Evolutionary conservation across 2,329 filamentous ascomycete species (phyloP).

Genomic region (Talaromyces sp.): DNA sequence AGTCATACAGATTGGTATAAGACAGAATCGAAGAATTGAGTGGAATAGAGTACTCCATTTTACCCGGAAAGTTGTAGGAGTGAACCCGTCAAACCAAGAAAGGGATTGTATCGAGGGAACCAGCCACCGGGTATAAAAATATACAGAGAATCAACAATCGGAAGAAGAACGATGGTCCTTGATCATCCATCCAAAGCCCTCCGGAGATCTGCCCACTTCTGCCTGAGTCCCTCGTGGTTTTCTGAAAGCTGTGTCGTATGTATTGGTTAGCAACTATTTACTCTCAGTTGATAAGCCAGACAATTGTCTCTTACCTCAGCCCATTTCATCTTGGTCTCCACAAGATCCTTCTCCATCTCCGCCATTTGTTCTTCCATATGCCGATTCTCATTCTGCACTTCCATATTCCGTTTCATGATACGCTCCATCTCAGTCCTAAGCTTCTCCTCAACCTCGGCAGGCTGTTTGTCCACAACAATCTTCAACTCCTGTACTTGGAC

Average conservation of each 20-base stretch:
- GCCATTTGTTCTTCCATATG: slow-evolving; percentile 81
- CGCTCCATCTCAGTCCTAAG: slow-evolving; percentile 82
- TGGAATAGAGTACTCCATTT: neutral
- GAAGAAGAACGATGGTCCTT: neutral
- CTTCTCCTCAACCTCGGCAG: slow-evolving; percentile 75
- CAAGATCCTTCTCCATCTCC: slow-evolving; percentile 87
- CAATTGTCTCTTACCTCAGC: slow-evolving; percentile 68
- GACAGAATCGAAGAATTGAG: neutral
- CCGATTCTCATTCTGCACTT: slow-evolving; percentile 90
- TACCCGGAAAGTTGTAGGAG: too few species aligned
- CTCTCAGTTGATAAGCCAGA: neutral
- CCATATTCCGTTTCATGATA: slow-evolving; percentile 85
- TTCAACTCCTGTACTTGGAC: slow-evolving; percentile 81
- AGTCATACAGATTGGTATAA: slow-evolving; percentile 13
- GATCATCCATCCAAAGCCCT: slow-evolving; percentile 46
- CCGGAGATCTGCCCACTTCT: slow-evolving; percentile 70
- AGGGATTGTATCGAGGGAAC: too few species aligned
- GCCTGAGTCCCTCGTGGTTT: slow-evolving; percentile 64
- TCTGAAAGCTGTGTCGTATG: slow-evolving; percentile 56
- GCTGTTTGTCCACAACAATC: slow-evolving; percentile 82
- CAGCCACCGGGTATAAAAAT: neutral
- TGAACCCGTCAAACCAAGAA: neutral
- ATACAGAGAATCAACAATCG: slow-evolving; percentile 10
- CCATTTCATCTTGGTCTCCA: slow-evolving; percentile 89
- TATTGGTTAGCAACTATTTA: slow-evolving; percentile 16